Conservation (phyloP, 73 alveolate genomes). For the Stentor coeruleus region DNA sequence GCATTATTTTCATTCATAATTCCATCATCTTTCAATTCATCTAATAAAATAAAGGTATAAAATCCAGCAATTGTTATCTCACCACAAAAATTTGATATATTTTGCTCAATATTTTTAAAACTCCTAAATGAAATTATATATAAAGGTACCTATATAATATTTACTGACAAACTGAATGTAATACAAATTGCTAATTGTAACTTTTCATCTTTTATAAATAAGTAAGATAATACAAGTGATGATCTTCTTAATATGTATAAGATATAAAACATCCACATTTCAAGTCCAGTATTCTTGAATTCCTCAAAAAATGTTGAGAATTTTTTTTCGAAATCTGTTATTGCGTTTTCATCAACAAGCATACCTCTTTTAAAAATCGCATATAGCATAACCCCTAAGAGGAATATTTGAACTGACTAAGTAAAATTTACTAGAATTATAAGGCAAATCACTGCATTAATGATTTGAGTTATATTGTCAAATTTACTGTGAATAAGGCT, state of each 20-base stretch:
- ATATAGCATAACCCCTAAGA: too few species aligned
- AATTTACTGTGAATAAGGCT: neutral
- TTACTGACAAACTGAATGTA: neutral
- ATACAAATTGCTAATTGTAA: neutral
- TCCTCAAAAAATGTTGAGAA: neutral
- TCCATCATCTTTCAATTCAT: neutral
- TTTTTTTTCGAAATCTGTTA: too few species aligned
- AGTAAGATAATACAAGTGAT: neutral
- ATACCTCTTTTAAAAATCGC: too few species aligned
- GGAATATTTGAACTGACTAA: neutral
- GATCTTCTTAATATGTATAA: neutral
- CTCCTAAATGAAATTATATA: neutral
- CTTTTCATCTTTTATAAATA: neutral
- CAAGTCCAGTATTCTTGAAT: neutral
- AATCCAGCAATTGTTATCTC: neutral
- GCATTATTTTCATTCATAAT: neutral
- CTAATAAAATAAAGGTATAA: neutral
- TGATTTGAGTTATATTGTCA: neutral
- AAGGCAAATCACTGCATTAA: neutral
- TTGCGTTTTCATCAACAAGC: neutral
- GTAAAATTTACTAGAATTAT: neutral
- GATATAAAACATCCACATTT: neutral
- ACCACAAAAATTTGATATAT: too few species aligned
- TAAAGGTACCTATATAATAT: neutral
- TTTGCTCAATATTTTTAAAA: too few species aligned